Evolutionary conservation across 1,284 basidiomycete species (phyloP).

Genomic region (Ceratobasidium sp.): DNA sequence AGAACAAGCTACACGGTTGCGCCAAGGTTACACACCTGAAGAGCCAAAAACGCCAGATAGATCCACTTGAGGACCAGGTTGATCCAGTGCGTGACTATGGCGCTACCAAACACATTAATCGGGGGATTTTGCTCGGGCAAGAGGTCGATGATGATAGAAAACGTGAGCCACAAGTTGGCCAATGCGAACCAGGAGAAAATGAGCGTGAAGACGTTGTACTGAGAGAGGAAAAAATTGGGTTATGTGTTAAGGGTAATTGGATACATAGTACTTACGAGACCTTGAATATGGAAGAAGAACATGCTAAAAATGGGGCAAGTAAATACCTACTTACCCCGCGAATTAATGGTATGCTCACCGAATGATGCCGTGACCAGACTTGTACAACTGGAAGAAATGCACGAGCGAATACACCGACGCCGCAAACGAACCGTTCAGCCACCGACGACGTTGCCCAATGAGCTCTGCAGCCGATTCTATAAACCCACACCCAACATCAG

Average conservation of each 20-base stretch:
- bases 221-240: conserved; percentile 35
- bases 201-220: conserved; percentile 81
- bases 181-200: conserved; percentile 91
- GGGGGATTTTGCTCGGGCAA: conserved; percentile 63
- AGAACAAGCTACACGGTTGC: conserved; percentile 37
- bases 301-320: conserved; percentile 58
- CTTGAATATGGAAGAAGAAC: conserved; percentile 96
- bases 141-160: conserved; percentile 93
- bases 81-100: conserved; percentile 80
- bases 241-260: background rate
- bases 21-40: conserved; percentile 56
- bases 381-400: conserved; percentile 92
- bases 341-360: conserved; percentile 50
- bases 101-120: conserved; percentile 75
- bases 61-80: conserved; percentile 86
- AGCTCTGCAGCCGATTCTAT: conserved; percentile 83
- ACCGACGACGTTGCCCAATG: conserved; percentile 93
- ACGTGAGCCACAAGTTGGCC: conserved; percentile 94
- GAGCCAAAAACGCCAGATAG: conserved; percentile 82
- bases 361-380: conserved; percentile 80
- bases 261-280: conserved; percentile 62
- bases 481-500: conserved; percentile 15
- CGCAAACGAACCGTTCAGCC: conserved; percentile 97
- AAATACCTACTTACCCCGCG: background rate
- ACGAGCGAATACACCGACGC: conserved; percentile 96